Base-by-base conservation (phyloP, 2,329 filamentous ascomycete species). In the Metarhizium sp. region DNA sequence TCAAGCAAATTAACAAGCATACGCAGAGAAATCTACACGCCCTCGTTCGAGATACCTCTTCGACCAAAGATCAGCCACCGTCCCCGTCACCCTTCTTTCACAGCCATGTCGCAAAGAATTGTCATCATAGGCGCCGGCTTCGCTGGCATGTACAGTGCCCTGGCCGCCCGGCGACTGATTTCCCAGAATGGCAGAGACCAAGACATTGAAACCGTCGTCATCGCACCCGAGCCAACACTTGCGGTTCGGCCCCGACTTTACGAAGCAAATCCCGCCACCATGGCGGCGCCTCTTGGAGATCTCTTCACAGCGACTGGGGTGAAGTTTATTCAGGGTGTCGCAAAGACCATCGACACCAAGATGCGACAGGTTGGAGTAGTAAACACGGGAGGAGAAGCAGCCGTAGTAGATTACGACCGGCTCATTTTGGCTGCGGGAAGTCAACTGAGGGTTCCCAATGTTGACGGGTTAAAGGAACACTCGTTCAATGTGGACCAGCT, bases 91-190 rank as follows among this genome's bases (percentile, higher is more conserved):
- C 25, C 3, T 25, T 25, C 25, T 25, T 25, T 25, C 25, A 43
- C 40, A 18, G 16, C 2, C 2, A 16, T 46, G 43, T 1, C 20
- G 18, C 49, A 20, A 8, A 38, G 54, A n/a, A 61, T 63, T 16
- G 42, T 62, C 36, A 58, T 65, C 7, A 50, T 71, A 34, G 69
- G 70, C 2, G 58, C 68, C n/a, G 69, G 70, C 0, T 71, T 72
- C 49, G 67, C 68, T 25, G 70, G 70, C 10, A 52, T 71, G 2
- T 70, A 68, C 67, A 71, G 69, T 40, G 71, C 70, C 6, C 60
- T 73, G 1, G 59, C 68, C 6, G 70, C 71, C 25, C 25, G 25
- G 4, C 25, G 25, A 25, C 25, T 25, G 25, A 25, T 69, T 13
- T 59, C 60, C 8, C 57, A 67, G 16, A 55, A 52, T 5, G 47